Base-by-base conservation (phyloP, 352 stramenopile genomes). In the Lagenidium giganteum region DNA sequence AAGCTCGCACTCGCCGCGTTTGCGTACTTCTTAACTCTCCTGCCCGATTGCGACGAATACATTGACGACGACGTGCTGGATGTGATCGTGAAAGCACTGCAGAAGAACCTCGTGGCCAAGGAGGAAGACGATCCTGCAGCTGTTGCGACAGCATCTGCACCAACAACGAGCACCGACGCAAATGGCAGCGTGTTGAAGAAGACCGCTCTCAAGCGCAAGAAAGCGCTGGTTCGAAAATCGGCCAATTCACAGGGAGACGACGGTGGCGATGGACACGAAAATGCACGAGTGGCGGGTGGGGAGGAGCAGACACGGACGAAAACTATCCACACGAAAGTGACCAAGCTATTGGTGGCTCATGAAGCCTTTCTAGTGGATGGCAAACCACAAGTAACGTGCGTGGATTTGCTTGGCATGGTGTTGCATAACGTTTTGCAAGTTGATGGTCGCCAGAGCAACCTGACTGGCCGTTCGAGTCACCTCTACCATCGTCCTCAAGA, bases 131-230 rank as follows among this genome's bases (percentile, higher is more conserved):
- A 35, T n/a, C 13, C 13, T 31, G 36, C 5, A 3, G 9, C 13
- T 9, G 26, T 7, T 2, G 24, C 16, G 18, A 40, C n/a, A 14
- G 21, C 28, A 21, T n/a, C 18, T 18, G 41, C n/a, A n/a, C 5
- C 20, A n/a, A 27, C 18, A 29, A 24, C 6, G 30, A 8, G 53
- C 49, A 14, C 33, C 68, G 6, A 61, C n/a, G n/a, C n/a, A n/a
- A n/a, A n/a, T n/a, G n/a, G n/a, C n/a, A n/a, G n/a, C n/a, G n/a
- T 43, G 20, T 13, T 60, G 34, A 72, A 54, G 25, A 77, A 73
- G 30, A 66, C 49, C 16, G 82, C 63, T 27, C 52, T 88, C 35
- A 88, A 78, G 40, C 50, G 72, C 24, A 88, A 84, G 42, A 54
- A 51, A 7, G 43, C 22, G 8, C 17, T 30, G 4, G 9, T 29